Evolutionary conservation across 1,284 basidiomycete genomes (phyloP), one percentile per base, ranked within the genome.

Genomic region (Trichosporon asahii): DNA sequence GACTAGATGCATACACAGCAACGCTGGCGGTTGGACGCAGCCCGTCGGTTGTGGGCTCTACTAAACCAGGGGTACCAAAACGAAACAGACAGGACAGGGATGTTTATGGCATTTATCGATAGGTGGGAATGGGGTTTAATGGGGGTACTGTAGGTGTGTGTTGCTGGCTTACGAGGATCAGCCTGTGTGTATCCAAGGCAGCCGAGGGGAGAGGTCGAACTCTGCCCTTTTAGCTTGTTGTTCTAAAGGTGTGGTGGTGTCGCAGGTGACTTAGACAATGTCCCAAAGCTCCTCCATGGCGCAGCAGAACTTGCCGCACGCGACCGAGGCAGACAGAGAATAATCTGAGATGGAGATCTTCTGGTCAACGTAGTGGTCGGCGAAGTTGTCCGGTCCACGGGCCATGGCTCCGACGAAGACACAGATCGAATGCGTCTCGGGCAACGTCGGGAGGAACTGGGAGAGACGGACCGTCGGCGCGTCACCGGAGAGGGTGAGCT

Each of bases 321-420:
- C 96, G 40, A 98, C 95, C 46, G 91, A 93, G 23, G 97, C 96
- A 78, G 94, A 96, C 64, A 99, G 85, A 6, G 92, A 89, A 84
- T 97, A 99, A 77, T 98, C 91, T 78, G 92, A 95, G 83, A 99
- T 95, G 72, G 92, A 90, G 78, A 99, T 95, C 86, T 99, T 99
- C 84, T 97, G 92, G 80, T 99, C 96, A 0, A 98, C 93, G n/a
- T 88, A 92, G 65, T 80, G 78, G 84, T 99, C 97, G 12, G 97
- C 96, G 85, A 99, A 99, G 85, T 95, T 94, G 79, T 99, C 96
- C 73, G 90, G 90, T 9, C 94, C 95, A 73, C 95, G 87, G 2
- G 95, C 95, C 95, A 98, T 98, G 21, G 97, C 96, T 69, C 96
- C 97, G 65, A 99, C 94, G 79, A 98, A 98, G 66, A 99, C 93